Conservation (phyloP, 106 monocot species). For the Dendrobium huoshanense region DNA sequence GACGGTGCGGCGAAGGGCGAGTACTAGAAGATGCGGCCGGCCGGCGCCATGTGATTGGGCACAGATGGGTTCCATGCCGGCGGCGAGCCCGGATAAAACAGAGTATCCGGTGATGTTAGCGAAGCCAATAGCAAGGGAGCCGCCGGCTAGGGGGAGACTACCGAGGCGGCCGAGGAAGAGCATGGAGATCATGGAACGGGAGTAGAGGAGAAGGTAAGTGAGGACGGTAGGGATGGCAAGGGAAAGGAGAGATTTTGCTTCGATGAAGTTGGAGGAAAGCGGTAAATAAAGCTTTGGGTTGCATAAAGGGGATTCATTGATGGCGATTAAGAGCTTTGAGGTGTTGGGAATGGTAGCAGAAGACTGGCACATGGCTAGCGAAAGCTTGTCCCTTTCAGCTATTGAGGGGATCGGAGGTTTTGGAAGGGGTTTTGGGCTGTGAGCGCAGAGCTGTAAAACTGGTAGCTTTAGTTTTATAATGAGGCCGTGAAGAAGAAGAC, state of each 20-base stretch:
- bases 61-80: constrained; percentile 92
- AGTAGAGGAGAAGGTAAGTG: constrained; percentile 65
- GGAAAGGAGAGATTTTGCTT: constrained; percentile 26
- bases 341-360: neutral
- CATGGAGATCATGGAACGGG: constrained; percentile 75
- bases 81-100: constrained; percentile 78
- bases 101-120: constrained; percentile 95
- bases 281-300: neutral
- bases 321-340: neutral
- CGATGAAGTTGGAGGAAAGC: constrained; percentile 1
- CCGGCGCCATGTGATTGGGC: constrained; percentile 66
- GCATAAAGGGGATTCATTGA: neutral
- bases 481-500: neutral
- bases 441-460: neutral
- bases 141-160: constrained; percentile 65
- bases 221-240: constrained; percentile 45
- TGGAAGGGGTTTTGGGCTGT: neutral
- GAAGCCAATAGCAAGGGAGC: constrained; percentile 77
- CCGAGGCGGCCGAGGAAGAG: constrained; percentile 74
- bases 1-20: constrained; percentile 24
- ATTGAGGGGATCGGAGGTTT: neutral
- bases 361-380: neutral
- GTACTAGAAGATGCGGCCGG: constrained; percentile 8
- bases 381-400: neutral
- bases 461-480: neutral